These are phyloP conservation scores for Acanthamoeba pearcei DNA, from an alignment of 208 protist genomes.

Conservation along the genomic window DNA sequence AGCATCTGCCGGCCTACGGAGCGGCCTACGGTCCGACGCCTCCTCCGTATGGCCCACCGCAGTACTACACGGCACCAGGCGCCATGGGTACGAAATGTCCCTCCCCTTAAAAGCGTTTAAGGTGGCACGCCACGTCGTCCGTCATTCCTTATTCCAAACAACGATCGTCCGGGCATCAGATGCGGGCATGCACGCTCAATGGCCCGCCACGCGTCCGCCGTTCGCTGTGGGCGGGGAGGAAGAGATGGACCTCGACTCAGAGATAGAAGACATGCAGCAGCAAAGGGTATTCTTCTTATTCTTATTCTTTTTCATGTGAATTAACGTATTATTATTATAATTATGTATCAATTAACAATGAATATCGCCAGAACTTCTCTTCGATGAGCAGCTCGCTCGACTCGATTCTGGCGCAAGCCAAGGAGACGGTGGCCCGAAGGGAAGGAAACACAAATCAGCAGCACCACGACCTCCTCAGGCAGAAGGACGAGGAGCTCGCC, in stretches of 20 bases:
- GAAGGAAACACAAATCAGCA: background rate
- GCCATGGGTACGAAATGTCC: too few relatives aligned
- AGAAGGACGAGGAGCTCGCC: slow-evolving; percentile 51
- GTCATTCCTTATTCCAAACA: too few relatives aligned
- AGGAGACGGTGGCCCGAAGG: background rate
- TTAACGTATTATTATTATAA: background rate
- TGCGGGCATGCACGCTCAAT: too few relatives aligned
- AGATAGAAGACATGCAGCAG: slow-evolving; percentile 11
- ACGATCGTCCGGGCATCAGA: too few relatives aligned
- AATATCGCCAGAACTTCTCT: background rate
- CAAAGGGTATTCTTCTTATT: background rate
- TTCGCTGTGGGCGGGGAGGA: background rate
- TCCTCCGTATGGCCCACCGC: too few relatives aligned
- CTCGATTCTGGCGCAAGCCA: slow-evolving; percentile 24
- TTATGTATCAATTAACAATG: too few relatives aligned
- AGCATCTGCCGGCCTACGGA: too few relatives aligned
- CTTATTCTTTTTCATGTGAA: background rate
- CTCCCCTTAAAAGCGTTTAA: too few relatives aligned
- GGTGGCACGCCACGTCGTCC: too few relatives aligned
- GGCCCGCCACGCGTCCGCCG: too few relatives aligned
- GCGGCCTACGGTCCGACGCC: too few relatives aligned
- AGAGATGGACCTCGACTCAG: slow-evolving; percentile 29
- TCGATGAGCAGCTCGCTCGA: background rate
- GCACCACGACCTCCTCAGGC: background rate
- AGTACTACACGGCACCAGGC: too few relatives aligned